A percentile compares a stretch with the other conserved stretches of the same genome.
phyloP scores from a whole-genome alignment of 2,329 filamentous ascomycete species.

The Calonectria honghensis region DNA sequence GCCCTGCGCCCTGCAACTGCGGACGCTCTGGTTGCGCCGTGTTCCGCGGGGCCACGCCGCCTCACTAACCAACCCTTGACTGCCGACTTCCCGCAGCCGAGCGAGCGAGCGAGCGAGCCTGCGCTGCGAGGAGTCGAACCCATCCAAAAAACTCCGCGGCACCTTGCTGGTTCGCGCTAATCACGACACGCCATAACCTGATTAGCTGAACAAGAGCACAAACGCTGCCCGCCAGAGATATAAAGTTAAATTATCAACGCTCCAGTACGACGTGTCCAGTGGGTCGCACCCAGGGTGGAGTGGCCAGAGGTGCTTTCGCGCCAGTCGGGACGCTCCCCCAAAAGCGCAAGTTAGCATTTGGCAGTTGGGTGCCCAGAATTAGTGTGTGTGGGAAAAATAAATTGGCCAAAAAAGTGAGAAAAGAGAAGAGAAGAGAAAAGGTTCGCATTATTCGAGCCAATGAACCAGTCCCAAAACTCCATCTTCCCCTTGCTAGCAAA shows the following conservation, averaged over 20 bases:
- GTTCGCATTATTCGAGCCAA: background rate
- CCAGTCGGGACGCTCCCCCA: constrained; percentile 8
- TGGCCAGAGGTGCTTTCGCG: background rate
- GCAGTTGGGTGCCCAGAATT: background rate
- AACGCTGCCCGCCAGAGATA: background rate
- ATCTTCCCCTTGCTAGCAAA: background rate
- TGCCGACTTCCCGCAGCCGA: constrained; percentile 11
- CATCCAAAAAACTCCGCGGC: background rate
- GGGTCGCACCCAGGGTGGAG: background rate
- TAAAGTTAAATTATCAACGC: constrained; percentile 19
- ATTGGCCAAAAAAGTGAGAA: background rate
- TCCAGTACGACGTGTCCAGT: constrained; percentile 5
- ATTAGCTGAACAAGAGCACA: background rate
- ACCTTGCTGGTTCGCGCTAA: background rate
- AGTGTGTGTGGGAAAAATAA: no score
- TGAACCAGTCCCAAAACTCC: background rate
- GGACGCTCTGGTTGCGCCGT: background rate
- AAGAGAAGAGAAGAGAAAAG: background rate
- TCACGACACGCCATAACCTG: background rate
- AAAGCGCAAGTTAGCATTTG: background rate
- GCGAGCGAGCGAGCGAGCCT: background rate
- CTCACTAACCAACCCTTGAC: background rate
- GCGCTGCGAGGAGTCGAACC: background rate
- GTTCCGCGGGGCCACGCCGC: background rate
- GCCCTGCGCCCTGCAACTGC: background rate